Conservation (phyloP, 352 stramenopile genomes). For the Pythium folliculosum region DNA sequence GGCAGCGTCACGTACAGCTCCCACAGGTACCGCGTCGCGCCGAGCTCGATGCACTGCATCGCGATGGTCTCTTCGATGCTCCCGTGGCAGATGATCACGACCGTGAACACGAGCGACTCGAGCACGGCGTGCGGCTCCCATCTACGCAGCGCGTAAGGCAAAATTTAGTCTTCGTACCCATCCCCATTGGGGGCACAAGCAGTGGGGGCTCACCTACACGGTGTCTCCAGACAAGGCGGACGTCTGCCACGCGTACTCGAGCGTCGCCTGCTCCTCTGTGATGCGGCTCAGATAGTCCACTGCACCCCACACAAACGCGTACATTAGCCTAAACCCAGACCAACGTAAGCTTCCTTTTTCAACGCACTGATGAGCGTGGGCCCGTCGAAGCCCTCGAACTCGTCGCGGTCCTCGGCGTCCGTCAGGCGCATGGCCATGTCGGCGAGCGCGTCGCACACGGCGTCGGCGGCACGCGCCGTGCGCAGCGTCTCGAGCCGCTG, state of each 20-base stretch:
- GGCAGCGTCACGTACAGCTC: constrained; percentile 32
- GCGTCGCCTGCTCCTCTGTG: constrained; percentile 56
- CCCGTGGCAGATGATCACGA: constrained; percentile 59
- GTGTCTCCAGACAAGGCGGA: constrained; percentile 38
- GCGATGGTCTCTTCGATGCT: constrained; percentile 59
- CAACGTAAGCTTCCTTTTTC: not conserved
- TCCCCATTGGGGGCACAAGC: no score
- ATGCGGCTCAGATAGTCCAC: constrained; percentile 62
- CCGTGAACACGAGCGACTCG: constrained; percentile 64
- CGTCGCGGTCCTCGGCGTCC: constrained; percentile 48
- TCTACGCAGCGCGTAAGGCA: constrained; percentile 20
- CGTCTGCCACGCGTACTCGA: constrained; percentile 38
- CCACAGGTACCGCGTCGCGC: constrained; percentile 33
- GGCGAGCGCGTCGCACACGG: constrained; percentile 46
- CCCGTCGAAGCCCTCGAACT: constrained; percentile 59
- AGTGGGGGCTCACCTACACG: not conserved
- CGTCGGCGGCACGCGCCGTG: constrained; percentile 23
- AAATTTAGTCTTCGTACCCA: no score
- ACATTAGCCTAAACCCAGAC: no score
- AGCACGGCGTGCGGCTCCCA: constrained; percentile 51
- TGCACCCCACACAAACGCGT: constrained; percentile 11
- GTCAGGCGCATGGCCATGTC: constrained; percentile 62
- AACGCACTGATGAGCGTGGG: constrained; percentile 49
- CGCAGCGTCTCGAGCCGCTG: constrained; percentile 53
- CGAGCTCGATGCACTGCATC: constrained; percentile 42